Evolutionary conservation across 129 eudicot genomes (phyloP), one percentile per base, ranked within the genome.

Genomic region (Helichrysum umbraculigerum): DNA sequence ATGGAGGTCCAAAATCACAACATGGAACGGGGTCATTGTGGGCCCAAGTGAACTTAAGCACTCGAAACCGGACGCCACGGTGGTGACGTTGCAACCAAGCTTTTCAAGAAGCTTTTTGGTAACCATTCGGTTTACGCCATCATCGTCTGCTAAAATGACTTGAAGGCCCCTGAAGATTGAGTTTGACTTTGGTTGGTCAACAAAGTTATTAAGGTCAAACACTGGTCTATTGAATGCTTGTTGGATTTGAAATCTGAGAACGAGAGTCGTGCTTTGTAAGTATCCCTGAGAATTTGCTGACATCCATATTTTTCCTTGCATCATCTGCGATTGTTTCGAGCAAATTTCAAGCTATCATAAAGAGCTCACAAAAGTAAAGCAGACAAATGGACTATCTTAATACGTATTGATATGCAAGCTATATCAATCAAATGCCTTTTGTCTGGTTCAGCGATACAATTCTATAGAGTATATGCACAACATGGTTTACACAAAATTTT

Each of bases 271-370:
- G 75, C 88, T 85, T 76, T 88, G 89, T 20, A 86, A 80, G 28
- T 73, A 79, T 28, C 98, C 96, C 39, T 66, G 75, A 6, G 90
- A 17, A 79, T 75, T 83, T 41, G 85, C 69, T 20, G 88, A 78
- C 82, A 88, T 83, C 93, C 92, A 86, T 73, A 92, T 88, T 68
- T 85, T 84, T 4, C 98, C 98, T 80, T 87, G 98, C 98, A 92
- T 89, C 96, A 90, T 82, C 98, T 92, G 89, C 81, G 70, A 41
- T 47, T 4, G 47, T 35, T 51, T 59, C 28, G 16, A 42, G 4
- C 78, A 66, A 73, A 54, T 29, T 28, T 75, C 22, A 15, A 72
- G 56, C 6, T 33, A 61, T 74, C 32, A 33, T 17, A 68, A 20
- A 71, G 2, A 54, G 56, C 35, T 22, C n/a, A 41, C 11, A 17